Evolutionary conservation across 2,329 filamentous ascomycete genomes (phyloP), one percentile per base, ranked within the genome.

Genomic region (Raffaelea ambrosiae): DNA sequence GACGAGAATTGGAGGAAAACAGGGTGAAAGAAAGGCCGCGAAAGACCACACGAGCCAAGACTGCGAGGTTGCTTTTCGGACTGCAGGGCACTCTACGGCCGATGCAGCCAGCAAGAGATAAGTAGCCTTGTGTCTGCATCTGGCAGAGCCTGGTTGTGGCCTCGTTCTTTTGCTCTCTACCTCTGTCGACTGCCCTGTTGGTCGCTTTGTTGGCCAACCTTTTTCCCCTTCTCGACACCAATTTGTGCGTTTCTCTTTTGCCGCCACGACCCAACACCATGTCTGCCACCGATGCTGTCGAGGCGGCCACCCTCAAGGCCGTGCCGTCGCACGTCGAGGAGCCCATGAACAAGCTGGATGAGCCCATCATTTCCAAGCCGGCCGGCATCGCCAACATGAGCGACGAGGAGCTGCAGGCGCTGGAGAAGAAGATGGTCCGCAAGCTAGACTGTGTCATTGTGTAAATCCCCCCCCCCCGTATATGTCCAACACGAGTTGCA

Each of bases 381-480:
- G 49, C 29, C 5, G 40, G 38, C 22, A 36, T 48, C 26, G 31
- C 45, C 5, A 35, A 35, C 41, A 43, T 51, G 36, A 46, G 31
- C 46, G 33, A 46, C 29, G 46, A 41, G 3, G 49, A 51, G 39
- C 22, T 39, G 13, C 3, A n/a, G 20, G 5, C 9, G 4, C 29
- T 36, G 2, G 39, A 35, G 9, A 35, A 22, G 23, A 48, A 51
- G 16, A 48, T 51, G 21, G 50, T 49, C 22, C 50, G 50, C 43
- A 51, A 51, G 20, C 38, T 51, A 13, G 50, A 51, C 36, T 19
- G 20, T 22, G 29, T 42, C 19, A 47, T 47, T 19, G 26, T 47
- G 45, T 44, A 36, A 16, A 22, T 40, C 16, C 5, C 22, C 21
- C 21, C 16, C 3, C 20, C 19, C 5, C 20, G 5, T 10, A 21